Base-by-base conservation (phyloP, 495 filamentous ascomycete species). In the Margaritispora aquatica region DNA sequence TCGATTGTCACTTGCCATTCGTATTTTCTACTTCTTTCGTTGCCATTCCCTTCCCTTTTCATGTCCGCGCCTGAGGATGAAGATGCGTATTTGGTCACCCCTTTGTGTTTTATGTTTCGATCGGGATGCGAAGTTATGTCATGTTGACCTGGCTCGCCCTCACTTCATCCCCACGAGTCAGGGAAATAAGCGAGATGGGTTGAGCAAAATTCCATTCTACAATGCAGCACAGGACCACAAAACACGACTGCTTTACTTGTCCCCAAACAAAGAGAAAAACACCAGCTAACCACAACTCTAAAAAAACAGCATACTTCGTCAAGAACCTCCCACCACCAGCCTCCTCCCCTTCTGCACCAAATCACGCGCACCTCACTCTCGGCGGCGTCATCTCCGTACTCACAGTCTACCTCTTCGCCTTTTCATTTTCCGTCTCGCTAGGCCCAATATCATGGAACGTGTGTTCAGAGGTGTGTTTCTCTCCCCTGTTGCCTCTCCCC, bases 401-500 rank as follows among this genome's bases (percentile, higher is more conserved):
- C 17, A 59, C 36, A 24, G 57, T 59, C 3, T 59, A 59, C 22
- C 17, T 59, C 27, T 59, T 59, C 22, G 57, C 57, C 11, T 59
- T 59, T 26, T 59, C 49, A 21, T 59, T 59, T 22, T 38, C 27
- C 22, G 57, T 59, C 17, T 59, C 57, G 1, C 31, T 59, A 1
- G 57, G 57, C 9, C 57, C 57, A 11, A 59, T 59, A 24, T 59
- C 57, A 1, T 59, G 57, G 57, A 59, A 59, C 31, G 57, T 59
- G 21, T 59, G 57, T 20, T 52, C 48, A 27, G 57, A 59, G 48
- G 57, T 59, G 19, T 10, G 48, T 36, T 31, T 27, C 19, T 20
- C 48, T 1, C 17, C 11, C 11, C 36, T 15, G 0, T 19, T n/a
- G 13, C 13, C 34, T 44, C 38, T 44, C 15, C 38, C 38, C 15